phyloP scores from a whole-genome alignment of 83 land plant genomes.

The Picea abies region DNA sequence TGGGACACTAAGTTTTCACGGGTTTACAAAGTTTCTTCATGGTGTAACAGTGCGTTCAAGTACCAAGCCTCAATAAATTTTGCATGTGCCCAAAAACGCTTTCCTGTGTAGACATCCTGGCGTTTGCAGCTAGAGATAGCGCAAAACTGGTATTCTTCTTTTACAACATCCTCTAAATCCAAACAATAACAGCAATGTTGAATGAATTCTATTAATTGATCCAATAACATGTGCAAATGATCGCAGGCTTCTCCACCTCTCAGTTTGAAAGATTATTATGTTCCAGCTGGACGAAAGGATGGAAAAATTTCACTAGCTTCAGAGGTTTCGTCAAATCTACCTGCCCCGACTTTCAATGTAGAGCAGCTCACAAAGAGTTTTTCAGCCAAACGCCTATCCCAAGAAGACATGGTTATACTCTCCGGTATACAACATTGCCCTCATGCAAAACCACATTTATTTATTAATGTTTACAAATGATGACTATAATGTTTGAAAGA shows the following conservation, averaged over 20 bases:
- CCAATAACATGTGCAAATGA: no score
- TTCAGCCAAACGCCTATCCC: conserved; percentile 14
- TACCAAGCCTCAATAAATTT: neutral
- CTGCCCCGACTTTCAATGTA: conserved; percentile 14
- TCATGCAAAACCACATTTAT: no score
- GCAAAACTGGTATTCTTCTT: neutral
- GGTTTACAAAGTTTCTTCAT: no score
- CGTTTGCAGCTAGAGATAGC: neutral
- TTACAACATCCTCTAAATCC: neutral
- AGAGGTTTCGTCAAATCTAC: conserved; percentile 16
- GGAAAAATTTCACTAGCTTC: conserved; percentile 25
- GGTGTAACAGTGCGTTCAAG: no score
- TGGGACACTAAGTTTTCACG: no score
- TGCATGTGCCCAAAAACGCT: neutral
- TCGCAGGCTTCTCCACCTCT: no score
- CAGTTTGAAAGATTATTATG: neutral
- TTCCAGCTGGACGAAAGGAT: conserved; percentile 41
- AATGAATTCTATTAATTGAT: no score
- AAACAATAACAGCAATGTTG: no score
- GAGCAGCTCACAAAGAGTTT: conserved; percentile 13
- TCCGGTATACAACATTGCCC: no score
- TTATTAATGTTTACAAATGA: no score
- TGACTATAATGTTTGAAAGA: no score
- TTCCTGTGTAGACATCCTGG: neutral
- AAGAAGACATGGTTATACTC: neutral